Base-by-base conservation (phyloP, 2,329 filamentous ascomycete species). In the Beauveria rudraprayagi region DNA sequence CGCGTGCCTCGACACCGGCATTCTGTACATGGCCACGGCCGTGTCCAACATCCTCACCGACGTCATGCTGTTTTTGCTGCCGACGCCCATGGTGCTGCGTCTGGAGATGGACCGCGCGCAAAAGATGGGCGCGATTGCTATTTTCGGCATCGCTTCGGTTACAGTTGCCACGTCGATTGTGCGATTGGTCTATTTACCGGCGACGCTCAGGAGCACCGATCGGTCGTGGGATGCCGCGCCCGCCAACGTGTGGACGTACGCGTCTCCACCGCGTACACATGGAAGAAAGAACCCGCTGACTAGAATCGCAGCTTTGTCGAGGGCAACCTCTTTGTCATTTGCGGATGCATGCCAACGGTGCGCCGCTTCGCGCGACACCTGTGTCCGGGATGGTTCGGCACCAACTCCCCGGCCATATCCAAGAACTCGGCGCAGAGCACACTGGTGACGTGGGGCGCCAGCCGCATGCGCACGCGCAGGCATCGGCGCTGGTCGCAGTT, bases 21-120 rank as follows among this genome's bases (percentile, higher is more conserved):
- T 75, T 3, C 72, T 81, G 51, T 81, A 81, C 68, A 75, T 81
- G 41, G 72, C 75, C 26, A 80, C 79, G 30, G 78, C 79, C 0
- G 76, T 74, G 9, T 62, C 62, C 19, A 57, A 64, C 51, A 57
- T 62, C 40, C 46, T 61, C 43, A 62, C 55, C 41, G 60, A 63
- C 26, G 62, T 80, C 3, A 66, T 80, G 16, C 72, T 80, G 19
- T 78, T 78, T 59, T 63, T 75, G 0, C 67, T 81, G 7, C 80
- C 80, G 0, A 74, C 80, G 37, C 76, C 74, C 0, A 77, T 78
- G 52, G 69, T 82, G 1, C 67, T 75, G 53, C 69, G 70, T 3
- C 67, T 81, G 0, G 73, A 77, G 40, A 75, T 82, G 65, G 76
- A 76, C 0, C 67, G 61, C 48, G 73, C 72, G 34, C 78, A 81